Percentiles rank a stretch among this genome's conserved stretches.
phyloP scores from a whole-genome alignment of 2,329 filamentous ascomycete species.

The Cryphonectria japonica region DNA sequence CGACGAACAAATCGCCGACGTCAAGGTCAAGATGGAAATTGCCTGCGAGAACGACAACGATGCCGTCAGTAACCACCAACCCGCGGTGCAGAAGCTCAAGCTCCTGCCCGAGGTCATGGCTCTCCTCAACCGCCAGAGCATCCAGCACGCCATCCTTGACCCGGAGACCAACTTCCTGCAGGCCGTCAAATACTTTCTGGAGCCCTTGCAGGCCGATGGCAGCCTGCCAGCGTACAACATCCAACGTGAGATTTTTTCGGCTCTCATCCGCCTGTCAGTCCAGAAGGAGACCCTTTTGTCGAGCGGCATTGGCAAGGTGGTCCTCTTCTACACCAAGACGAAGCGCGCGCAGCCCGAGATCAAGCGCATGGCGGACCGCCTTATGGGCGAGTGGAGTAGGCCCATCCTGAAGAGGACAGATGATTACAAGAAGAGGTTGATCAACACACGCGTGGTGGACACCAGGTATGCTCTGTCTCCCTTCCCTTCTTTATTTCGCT shows the following conservation, averaged over 20 bases:
- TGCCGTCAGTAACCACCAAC: constrained; percentile 76
- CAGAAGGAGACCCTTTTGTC: constrained; percentile 89
- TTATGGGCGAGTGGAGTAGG: constrained; percentile 94
- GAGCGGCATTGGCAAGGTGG: constrained; percentile 93
- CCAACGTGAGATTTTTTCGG: constrained; percentile 88
- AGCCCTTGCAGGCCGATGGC: constrained; percentile 84
- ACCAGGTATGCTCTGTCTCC: constrained; percentile 55
- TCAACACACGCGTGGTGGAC: constrained; percentile 67
- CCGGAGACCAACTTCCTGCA: constrained; percentile 95
- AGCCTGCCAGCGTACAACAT: constrained; percentile 96
- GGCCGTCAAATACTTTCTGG: constrained; percentile 95
- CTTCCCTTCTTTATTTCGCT: not conserved
- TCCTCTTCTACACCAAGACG: constrained; percentile 96
- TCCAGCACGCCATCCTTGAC: constrained; percentile 83
- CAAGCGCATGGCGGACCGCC: constrained; percentile 88
- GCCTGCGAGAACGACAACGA: constrained; percentile 86
- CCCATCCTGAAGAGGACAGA: constrained; percentile 93
- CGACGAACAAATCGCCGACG: constrained; percentile 84
- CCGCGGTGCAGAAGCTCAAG: constrained; percentile 90
- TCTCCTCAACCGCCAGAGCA: constrained; percentile 85
- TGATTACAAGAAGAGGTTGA: constrained; percentile 85
- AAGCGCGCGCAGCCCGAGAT: constrained; percentile 86
- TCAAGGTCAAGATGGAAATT: constrained; percentile 87
- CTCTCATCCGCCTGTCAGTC: constrained; percentile 79
- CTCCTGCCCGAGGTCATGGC: constrained; percentile 89